Base-by-base conservation (phyloP, 768 basidiomycete species). In the Suillus decipiens region DNA sequence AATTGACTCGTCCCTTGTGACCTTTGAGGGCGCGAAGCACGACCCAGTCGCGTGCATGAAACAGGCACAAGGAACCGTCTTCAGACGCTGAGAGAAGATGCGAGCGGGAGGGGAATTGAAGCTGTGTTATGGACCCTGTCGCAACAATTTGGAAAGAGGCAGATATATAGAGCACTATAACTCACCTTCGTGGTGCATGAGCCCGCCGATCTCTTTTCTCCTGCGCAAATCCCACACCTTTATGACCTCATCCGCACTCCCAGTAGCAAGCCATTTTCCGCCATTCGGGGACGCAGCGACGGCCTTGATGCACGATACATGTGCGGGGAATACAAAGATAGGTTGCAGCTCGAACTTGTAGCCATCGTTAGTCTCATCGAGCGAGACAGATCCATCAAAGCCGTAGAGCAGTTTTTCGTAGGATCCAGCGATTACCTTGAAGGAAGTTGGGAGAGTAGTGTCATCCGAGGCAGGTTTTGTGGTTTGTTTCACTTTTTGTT, bases 341-440 rank as follows among this genome's bases (percentile, higher is more conserved):
- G 97, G 95, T 61, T 87, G 86, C 34, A 96, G 71, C 24, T 73
- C 65, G 60, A 81, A 79, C 57, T 71, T 69, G 65, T 76, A 75
- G 31, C 71, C 70, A 39, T 56, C 17, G 17, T 56, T 28, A 55
- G 73, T 58, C 47, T 69, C 68, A 4, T 73, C 62, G 61, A 67
- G 53, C 19, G 77, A 75, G 51, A 85, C 77, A 0, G 84, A 79
- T 41, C 90, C 93, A 63, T 93, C 84, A 19, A 97, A 80, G 14
- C 96, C 96, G 68, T 97, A 99, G 19, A 99, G 82, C 17, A 99
- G 81, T 71, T 96, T 97, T 80, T 99, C 97, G 75, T 99, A 99
- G 19, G 96, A 93, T 0, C 97, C 97, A 1, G 89, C 92, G 31
- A 98, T 80, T 66, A 99, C 76, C 75, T 93, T 89, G 82, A 97